Base-by-base conservation (phyloP, 1,284 basidiomycete genomes). In the Cystobasidiaceae sp. region DNA sequence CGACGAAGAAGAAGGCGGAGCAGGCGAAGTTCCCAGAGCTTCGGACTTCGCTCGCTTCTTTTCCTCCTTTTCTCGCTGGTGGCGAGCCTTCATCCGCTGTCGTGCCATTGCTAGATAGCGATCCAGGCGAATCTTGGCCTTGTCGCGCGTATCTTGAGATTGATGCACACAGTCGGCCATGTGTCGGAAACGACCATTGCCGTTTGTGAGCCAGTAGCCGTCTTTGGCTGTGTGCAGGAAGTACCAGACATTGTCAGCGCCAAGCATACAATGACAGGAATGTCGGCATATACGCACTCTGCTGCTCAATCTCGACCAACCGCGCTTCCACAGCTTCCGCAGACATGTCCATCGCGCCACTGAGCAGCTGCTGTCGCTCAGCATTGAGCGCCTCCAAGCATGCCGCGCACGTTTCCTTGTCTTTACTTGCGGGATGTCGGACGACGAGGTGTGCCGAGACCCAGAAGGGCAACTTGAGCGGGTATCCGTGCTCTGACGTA, bases 41-140 rank as follows among this genome's bases (percentile, higher is more conserved):
- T n/a, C n/a, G n/a, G n/a, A n/a, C n/a, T n/a, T n/a, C n/a, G 37
- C 11, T 11, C 37, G 37, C n/a, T 43, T 41, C 41, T 56, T 56
- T 37, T 56, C 54, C 27, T 32, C 7, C 41, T 56, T 56, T 37
- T 56, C 54, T 34, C 41, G 37, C 21, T 56, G 54, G 33, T 56
- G 54, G 32, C 54, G 54, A 25, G 54, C 54, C 15, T 44, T 41
- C 54, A 56, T 56, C 30, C 54, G 37, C 32, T 56, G 39, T 43
- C 54, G n/a, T n/a, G 54, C 54, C 54, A 56, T 56, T 25, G 54
- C 54, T 44, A 56, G 23, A 44, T 56, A 56, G 28, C 54, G 41
- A 44, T 56, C 54, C 37, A 56, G n/a, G 13, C 54, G 19, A 17
- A 56, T 41, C 33, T 56, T 41, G 21, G 54, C 54, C 21, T 56